These are phyloP conservation scores for Selenicereus undatus DNA, from an alignment of 148 eudicot species.

Conservation along the genomic window DNA sequence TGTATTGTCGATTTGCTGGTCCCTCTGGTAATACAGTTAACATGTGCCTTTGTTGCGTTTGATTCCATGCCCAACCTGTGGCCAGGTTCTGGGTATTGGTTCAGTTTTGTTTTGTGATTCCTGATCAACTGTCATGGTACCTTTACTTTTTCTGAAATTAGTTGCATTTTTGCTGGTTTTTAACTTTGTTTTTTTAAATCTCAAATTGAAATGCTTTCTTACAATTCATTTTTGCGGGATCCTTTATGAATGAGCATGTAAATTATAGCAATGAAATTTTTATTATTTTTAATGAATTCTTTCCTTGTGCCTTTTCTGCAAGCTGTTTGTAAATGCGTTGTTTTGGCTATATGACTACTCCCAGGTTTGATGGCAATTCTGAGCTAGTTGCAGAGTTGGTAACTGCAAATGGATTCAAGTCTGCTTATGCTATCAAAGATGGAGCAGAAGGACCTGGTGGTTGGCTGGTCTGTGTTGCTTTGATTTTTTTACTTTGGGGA, in stretches of 20 bases:
- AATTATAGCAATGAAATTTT: too few relatives aligned
- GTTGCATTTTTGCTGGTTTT: background rate
- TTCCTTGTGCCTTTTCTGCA: background rate
- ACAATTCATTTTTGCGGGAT: too few relatives aligned
- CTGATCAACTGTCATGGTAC: too few relatives aligned
- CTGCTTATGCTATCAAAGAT: conserved; percentile 93
- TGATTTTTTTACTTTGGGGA: conserved; percentile 8
- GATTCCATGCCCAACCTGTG: background rate
- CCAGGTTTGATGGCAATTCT: conserved; percentile 93
- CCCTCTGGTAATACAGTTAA: background rate
- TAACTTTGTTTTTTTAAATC: too few relatives aligned
- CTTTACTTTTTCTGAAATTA: too few relatives aligned
- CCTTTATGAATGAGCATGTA: too few relatives aligned
- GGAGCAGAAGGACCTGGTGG: conserved; percentile 96
- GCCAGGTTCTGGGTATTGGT: background rate
- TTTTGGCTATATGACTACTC: conserved; percentile 28
- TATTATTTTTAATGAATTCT: background rate
- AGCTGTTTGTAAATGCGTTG: background rate
- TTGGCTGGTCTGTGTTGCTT: conserved; percentile 63
- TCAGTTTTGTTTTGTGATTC: background rate
- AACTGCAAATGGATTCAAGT: conserved; percentile 85
- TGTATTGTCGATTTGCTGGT: background rate
- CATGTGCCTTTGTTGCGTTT: background rate
- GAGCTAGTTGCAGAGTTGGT: conserved; percentile 89
- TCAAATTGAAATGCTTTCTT: background rate